Base-by-base conservation (phyloP, 2,329 filamentous ascomycete genomes). In the Cordyceps pruinosa region DNA sequence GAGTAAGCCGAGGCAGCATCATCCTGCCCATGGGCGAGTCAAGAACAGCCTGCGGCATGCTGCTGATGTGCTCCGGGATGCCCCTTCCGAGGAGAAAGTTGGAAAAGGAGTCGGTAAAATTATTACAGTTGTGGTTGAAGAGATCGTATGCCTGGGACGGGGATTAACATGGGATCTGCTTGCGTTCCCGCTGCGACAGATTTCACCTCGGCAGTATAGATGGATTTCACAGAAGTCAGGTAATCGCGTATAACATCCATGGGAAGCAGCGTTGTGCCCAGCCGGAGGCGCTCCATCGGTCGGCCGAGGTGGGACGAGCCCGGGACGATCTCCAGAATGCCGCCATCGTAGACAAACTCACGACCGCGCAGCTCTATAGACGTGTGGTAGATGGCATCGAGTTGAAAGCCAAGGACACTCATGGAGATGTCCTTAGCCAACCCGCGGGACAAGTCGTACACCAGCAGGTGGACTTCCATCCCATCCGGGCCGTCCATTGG, bases 361-460 rank as follows among this genome's bases (percentile, higher is more conserved):
- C 87, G 81, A n/a, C 86, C 86, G 53, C 85, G 82, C 39, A 97
- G 78, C 42, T 96, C 87, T 55, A 99, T 85, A 0, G 92, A 90
- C 0, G 94, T 97, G 70, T 99, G 94, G 65, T 97, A 97, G 54
- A 99, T 84, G 55, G 94, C 94, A 70, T 97, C 93, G 50, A 97
- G 89, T 53, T 81, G 75, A 62, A 83, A 79, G 17, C 80, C 74
- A 10, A 85, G 70, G 56, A 78, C 62, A 60, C 76, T 71, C 73
- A 74, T 70, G 19, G 80, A 83, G 74, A 84, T 74, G 62, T 83
- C 75, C 10, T 76, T 75, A 15, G 81, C 81, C 42, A 84, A 64
- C 21, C 81, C 81, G n/a, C 70, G 72, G 1, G 89, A 92, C 48
- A 93, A 78, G 73, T 93, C 89, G 66, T 93, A 93, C 37, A 91